Percentiles rank a stretch among this genome's conserved stretches.
Evolutionary conservation across 148 eudicot species (phyloP).

Genomic region (Chenopodium berlandieri): DNA sequence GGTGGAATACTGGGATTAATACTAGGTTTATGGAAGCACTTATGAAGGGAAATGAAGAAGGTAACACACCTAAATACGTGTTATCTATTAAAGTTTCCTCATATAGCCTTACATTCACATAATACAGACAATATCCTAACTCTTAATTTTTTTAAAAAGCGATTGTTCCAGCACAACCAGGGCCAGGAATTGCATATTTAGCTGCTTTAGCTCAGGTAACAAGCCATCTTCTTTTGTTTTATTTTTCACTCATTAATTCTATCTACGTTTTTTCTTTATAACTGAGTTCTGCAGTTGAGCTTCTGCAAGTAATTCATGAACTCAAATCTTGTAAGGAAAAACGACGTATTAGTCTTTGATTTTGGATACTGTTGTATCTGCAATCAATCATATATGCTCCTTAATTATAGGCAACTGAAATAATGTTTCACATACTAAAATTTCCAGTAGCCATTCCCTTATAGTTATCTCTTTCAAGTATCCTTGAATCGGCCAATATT

Average conservation of each 20-base stretch:
- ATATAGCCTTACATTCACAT: neutral
- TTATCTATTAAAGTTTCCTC: no score
- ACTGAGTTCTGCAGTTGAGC: neutral
- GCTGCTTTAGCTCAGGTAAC: neutral
- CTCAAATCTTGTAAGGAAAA: neutral
- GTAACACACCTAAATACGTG: neutral
- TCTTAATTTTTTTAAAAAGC: neutral
- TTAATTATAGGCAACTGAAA: no score
- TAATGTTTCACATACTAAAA: no score
- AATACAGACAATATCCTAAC: neutral
- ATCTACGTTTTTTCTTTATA: neutral
- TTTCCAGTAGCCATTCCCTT: no score
- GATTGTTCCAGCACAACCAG: neutral
- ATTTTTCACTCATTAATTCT: neutral
- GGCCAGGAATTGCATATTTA: neutral
- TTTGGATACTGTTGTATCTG: no score
- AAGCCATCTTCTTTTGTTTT: neutral
- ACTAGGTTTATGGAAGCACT: conserved; percentile 28
- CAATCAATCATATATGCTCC: no score
- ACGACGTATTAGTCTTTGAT: neutral
- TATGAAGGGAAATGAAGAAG: conserved; percentile 8
- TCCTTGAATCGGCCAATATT: no score
- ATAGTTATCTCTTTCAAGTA: no score
- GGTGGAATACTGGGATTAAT: conserved; percentile 33
- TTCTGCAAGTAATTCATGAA: neutral